Base-by-base conservation (phyloP, 345 rosid genomes). In the Combretum micranthum region DNA sequence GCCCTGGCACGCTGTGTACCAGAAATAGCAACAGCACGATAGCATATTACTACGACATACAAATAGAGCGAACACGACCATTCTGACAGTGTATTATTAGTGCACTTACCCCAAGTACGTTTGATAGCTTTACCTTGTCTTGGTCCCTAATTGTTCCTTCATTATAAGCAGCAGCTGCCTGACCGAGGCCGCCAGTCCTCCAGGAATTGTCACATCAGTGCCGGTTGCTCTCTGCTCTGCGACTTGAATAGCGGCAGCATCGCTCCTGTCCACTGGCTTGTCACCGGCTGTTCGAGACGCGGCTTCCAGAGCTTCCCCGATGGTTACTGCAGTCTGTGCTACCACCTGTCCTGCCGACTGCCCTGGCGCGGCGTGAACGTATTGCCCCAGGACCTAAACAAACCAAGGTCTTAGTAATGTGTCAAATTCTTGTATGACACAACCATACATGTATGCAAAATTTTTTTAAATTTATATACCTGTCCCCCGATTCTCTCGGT, bases 251-350 rank as follows among this genome's bases (percentile, higher is more conserved):
- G 72, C 76, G 0, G 72, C 72, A 4, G 76, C 69, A 1, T 72
- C 66, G 43, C 59, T 48, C 20, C 52, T 43, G 3, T 64, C 66
- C 57, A 67, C 61, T 0, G 72, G 72, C 54, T 67, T 72, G 42
- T 26, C 55, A 10, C 69, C 64, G 8, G 65, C 63, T 13, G 60
- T 18, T 18, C 63, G 63, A 12, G 48, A 44, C 0, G 66, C 47
- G 2, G 69, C 72, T 47, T 67, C 76, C 17, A 72, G 59, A 2
- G 69, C 72, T 55, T 56, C 32, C 23, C 76, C 76, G 0, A 67
- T 32, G 10, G 69, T 67, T 42, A 56, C 45, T 20, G 39, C 26
- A 4, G 13, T 53, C 53, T 60, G 57, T 26, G 0, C 16, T 0
- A 2, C 56, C 25, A 12, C 64, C 61, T 10, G 47, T 39, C 13